Evolutionary conservation across 2,329 filamentous ascomycete species (phyloP).

Genomic region (Phialocephala subalpina): DNA sequence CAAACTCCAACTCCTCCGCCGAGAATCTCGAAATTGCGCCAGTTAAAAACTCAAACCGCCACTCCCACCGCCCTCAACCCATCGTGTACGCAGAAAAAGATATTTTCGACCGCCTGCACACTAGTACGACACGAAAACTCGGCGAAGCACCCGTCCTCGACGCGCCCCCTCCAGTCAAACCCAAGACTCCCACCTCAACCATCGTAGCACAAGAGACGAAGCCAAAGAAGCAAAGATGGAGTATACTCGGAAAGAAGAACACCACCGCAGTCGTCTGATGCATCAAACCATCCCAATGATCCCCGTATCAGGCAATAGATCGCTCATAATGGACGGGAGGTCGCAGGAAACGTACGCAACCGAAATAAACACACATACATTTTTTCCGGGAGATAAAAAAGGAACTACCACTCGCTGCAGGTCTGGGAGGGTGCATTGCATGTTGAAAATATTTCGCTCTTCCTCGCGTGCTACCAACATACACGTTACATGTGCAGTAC

Average conservation of each 20-base stretch:
- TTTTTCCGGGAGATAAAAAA: constrained; percentile 3
- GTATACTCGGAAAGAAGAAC: constrained; percentile 37
- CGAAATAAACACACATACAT: constrained; percentile 6
- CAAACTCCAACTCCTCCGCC: constrained; percentile 33
- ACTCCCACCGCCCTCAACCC: constrained; percentile 32
- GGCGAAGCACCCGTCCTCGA: constrained; percentile 43
- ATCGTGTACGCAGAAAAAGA: constrained; percentile 38
- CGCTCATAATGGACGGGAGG: constrained; percentile 6
- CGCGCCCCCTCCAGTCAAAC: constrained; percentile 26
- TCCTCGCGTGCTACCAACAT: constrained; percentile 10
- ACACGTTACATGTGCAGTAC: constrained; percentile 12
- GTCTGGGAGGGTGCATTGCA: constrained; percentile 22
- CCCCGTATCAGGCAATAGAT: constrained; percentile 9
- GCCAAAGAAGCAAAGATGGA: constrained; percentile 40
- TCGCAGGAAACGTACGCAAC: constrained; percentile 6
- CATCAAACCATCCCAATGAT: neutral
- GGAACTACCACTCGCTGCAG: constrained; percentile 9
- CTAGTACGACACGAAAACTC: constrained; percentile 42
- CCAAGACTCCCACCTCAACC: constrained; percentile 15
- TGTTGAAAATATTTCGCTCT: neutral
- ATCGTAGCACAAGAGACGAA: constrained; percentile 25
- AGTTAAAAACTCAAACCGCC: constrained; percentile 18
- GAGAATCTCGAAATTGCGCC: constrained; percentile 38
- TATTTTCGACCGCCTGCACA: constrained; percentile 44
- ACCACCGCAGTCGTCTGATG: constrained; percentile 30